Conservation (phyloP, 768 basidiomycete species). For the Boletus tomentosulus region DNA sequence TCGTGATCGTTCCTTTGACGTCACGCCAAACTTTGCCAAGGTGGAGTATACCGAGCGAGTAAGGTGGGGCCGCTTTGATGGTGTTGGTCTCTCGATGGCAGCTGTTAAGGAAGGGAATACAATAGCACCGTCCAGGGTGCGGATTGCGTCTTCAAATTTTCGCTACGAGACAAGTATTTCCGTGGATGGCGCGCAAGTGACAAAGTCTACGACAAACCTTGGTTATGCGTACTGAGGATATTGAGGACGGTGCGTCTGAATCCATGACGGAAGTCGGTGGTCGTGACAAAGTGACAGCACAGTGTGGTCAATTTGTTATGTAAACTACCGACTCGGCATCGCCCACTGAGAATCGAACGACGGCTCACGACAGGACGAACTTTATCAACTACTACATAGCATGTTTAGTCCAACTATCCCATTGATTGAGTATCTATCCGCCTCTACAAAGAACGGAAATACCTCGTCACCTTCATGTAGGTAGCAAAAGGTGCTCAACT, state of each 20-base stretch:
- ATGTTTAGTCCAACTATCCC: no score
- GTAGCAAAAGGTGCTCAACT: no score
- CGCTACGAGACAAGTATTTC: constrained; percentile 39
- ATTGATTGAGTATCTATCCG: no score
- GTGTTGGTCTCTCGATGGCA: constrained; percentile 29
- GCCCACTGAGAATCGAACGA: no score
- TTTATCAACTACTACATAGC: no score
- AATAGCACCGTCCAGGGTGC: constrained; percentile 64
- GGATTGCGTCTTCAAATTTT: constrained; percentile 80
- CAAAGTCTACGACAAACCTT: constrained; percentile 35
- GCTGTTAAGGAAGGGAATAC: constrained; percentile 31
- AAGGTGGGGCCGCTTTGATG: constrained; percentile 51
- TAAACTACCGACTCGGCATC: no score
- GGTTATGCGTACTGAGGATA: constrained; percentile 33
- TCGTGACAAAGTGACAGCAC: background rate
- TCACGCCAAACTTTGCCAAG: constrained; percentile 73
- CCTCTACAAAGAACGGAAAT: no score
- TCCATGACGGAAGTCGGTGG: constrained; percentile 10
- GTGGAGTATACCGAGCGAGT: constrained; percentile 71
- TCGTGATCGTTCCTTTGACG: constrained; percentile 42
- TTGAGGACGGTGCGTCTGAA: constrained; percentile 6
- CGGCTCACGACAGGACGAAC: no score
- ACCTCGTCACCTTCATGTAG: no score
- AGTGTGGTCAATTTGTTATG: no score
- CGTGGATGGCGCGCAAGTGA: background rate